Evolutionary conservation across 2,329 filamentous ascomycete genomes (phyloP).

Genomic region (Allantophomopsis lycopodina): DNA sequence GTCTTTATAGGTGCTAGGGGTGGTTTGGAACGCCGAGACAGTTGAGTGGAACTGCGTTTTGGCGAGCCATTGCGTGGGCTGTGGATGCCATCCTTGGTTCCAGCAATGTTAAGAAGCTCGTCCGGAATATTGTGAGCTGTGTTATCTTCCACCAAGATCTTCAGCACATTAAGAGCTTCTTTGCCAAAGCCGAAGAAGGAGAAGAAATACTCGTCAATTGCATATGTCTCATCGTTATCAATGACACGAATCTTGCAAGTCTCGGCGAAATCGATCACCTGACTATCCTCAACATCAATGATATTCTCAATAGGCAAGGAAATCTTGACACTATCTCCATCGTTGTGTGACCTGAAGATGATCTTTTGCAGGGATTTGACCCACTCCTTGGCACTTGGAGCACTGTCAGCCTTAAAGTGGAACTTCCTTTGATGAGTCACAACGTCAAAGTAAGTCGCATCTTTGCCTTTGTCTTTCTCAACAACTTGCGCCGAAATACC

Average conservation of each 20-base stretch:
- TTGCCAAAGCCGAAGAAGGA: constrained; percentile 82
- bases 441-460: constrained; percentile 64
- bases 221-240: constrained; percentile 87
- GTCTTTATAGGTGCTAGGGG: constrained; percentile 9
- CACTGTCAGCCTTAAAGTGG: constrained; percentile 79
- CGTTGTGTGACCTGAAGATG: constrained; percentile 91
- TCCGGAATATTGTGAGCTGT: constrained; percentile 18
- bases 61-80: constrained; percentile 9
- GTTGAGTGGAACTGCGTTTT: constrained; percentile 11
- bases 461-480: constrained; percentile 59
- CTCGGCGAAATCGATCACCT: constrained; percentile 82
- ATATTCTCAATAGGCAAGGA: constrained; percentile 80
- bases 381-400: constrained; percentile 86
- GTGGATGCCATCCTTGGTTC: constrained; percentile 5
- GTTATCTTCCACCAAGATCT: constrained; percentile 18
- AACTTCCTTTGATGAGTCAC: constrained; percentile 74
- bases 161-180: constrained; percentile 70
- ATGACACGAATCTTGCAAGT: constrained; percentile 89
- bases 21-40: constrained; percentile 6
- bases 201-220: constrained; percentile 96
- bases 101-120: constrained; percentile 10
- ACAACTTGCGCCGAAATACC: constrained; percentile 73
- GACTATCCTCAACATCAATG: constrained; percentile 83
- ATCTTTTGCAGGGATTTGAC: constrained; percentile 87
- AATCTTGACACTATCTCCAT: constrained; percentile 94